Conservation (phyloP, 768 basidiomycete species). For the Amanita molliuscula region DNA sequence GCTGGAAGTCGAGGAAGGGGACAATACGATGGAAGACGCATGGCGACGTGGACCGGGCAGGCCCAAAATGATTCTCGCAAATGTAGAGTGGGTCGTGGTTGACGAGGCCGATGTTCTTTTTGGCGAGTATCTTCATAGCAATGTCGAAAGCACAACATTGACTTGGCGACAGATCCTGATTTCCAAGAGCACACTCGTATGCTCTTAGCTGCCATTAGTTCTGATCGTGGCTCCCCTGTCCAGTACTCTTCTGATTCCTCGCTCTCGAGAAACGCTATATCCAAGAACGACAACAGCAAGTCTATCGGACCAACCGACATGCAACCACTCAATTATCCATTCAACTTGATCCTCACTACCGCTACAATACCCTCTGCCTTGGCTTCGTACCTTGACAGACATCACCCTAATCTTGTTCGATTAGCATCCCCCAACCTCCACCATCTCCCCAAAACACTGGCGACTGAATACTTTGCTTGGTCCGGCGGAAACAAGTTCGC, state of each 20-base stretch:
- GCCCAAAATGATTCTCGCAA: constrained; percentile 51
- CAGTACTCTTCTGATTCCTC: constrained; percentile 17
- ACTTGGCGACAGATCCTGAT: constrained; percentile 51
- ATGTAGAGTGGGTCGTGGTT: constrained; percentile 81
- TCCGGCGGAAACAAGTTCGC: constrained; percentile 73
- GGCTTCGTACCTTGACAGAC: constrained; percentile 46
- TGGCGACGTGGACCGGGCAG: constrained; percentile 20
- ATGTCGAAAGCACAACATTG: background rate
- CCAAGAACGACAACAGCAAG: constrained; percentile 12
- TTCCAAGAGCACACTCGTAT: constrained; percentile 66
- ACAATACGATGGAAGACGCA: constrained; percentile 23
- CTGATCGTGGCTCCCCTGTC: constrained; percentile 43
- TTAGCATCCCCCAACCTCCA: constrained; percentile 77
- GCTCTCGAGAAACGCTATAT: constrained; percentile 9
- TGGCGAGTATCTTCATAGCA: constrained; percentile 34
- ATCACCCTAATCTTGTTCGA: constrained; percentile 58
- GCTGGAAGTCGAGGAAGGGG: constrained; percentile 8
- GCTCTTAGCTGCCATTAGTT: constrained; percentile 61
- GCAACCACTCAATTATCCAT: constrained; percentile 48
- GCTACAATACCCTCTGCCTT: constrained; percentile 83
- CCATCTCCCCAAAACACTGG: constrained; percentile 58
- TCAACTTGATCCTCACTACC: constrained; percentile 72
- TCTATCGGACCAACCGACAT: constrained; percentile 4
- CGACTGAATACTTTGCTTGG: constrained; percentile 66
- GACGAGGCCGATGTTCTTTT: constrained; percentile 91